Conservation (phyloP, 2,329 filamentous ascomycete species). For the Aspergillus uvarum region DNA sequence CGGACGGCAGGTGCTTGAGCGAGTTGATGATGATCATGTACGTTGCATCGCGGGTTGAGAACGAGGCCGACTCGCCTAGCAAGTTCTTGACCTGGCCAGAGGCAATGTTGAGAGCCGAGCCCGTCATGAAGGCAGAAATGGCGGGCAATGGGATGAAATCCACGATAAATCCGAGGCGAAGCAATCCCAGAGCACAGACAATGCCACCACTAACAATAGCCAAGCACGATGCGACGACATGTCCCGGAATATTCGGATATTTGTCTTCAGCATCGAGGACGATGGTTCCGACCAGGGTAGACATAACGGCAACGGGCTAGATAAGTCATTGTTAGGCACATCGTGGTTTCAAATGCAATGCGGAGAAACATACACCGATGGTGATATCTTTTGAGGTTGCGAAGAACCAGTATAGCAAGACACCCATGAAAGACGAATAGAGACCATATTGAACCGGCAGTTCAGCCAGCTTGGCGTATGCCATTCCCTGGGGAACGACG, state of each 20-base stretch:
- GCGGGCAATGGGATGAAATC: constrained; percentile 89
- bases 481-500: constrained; percentile 96
- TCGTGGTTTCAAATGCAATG: background rate
- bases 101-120: constrained; percentile 85
- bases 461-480: constrained; percentile 80
- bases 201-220: constrained; percentile 76
- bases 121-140: constrained; percentile 95
- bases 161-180: constrained; percentile 83
- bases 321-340: constrained; percentile 5
- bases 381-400: constrained; percentile 98
- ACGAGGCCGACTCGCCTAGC: constrained; percentile 67
- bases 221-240: constrained; percentile 74
- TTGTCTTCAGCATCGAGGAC: constrained; percentile 62
- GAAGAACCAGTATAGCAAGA: constrained; percentile 94
- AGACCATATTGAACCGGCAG: constrained; percentile 81
- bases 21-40: constrained; percentile 83
- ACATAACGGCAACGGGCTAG: constrained; percentile 91
- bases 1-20: constrained; percentile 66
- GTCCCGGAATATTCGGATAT: constrained; percentile 55
- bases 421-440: constrained; percentile 95
- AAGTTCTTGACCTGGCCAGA: constrained; percentile 78
- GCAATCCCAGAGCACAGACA: constrained; percentile 73
- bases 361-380: constrained; percentile 68
- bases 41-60: constrained; percentile 74
- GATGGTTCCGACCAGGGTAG: constrained; percentile 81